Evolutionary conservation across 2,329 filamentous ascomycete species (phyloP), one percentile per base, ranked within the genome.

Genomic region (Cercospora zeae-maydis): DNA sequence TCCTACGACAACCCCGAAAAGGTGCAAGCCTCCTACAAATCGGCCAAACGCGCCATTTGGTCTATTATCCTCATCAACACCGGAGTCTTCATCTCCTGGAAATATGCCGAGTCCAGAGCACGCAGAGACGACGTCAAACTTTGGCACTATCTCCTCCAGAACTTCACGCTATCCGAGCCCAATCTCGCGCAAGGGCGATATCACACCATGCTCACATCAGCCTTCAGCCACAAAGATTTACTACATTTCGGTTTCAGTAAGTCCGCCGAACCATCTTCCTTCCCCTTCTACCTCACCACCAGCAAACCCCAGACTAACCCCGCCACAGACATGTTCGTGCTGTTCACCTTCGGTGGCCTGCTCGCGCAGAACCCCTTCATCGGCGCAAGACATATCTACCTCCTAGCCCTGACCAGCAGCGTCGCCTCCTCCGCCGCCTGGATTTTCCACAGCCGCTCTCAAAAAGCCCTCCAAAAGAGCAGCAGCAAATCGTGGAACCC

Each of bases 51-150:
- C 5, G 62, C 77, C 31, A 66, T 78, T 51, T 77, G 74, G 57
- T 63, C 69, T 19, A 61, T 80, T 59, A 75, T 81, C 45, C 75
- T 74, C 42, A 37, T 78, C 67, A 81, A 82, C 63, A 61, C 70
- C 19, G 73, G 73, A 58, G 69, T 81, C 54, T 81, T 75, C 60
- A 68, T 64, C 36, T 75, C 76, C 61, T 76, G 72, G 69, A 60
- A 71, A 13, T 79, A 78, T 65, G 69, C 73, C 24, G 39, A 53
- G 9, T 7, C 31, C 31, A 67, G 27, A 7, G 42, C 21, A 14
- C 21, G 42, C 1, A 21, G 14, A 30, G 7, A 30, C 65, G 63
- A 72, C 63, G 19, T 64, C 68, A 47, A 55, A 19, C 59, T 73
- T 2, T 47, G 63, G 14, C 33, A 58, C n/a, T 58, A 42, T 0